phyloP scores from a whole-genome alignment of 2,329 filamentous ascomycete species.

The Aspergillus luchuensis region DNA sequence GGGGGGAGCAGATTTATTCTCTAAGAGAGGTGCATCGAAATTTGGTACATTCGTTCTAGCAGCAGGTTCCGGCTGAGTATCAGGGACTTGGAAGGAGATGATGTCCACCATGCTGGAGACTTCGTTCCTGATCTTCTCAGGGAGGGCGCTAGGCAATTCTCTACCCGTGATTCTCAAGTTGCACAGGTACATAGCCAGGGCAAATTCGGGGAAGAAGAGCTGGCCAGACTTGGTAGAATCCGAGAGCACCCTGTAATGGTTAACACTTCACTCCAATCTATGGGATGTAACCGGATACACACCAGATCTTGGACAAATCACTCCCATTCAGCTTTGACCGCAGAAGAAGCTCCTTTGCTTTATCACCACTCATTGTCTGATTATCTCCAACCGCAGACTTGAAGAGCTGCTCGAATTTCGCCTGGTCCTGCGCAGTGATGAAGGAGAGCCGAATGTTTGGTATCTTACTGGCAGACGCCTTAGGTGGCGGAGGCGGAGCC shows the following conservation, averaged over 20 bases:
- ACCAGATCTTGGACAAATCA: conserved; percentile 92
- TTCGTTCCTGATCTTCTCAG: conserved; percentile 89
- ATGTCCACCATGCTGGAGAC: conserved; percentile 99
- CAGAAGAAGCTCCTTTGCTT: conserved; percentile 84
- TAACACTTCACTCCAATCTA: conserved; percentile 4
- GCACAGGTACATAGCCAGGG: conserved; percentile 96
- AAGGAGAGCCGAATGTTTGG: conserved; percentile 94
- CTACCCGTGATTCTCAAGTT: conserved; percentile 91
- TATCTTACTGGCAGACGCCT: conserved; percentile 67
- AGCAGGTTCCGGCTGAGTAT: conserved; percentile 63
- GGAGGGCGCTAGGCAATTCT: conserved; percentile 70
- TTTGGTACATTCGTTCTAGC: conserved; percentile 68
- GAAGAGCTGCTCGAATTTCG: conserved; percentile 97
- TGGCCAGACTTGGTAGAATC: conserved; percentile 97
- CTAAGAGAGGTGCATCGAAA: conserved; percentile 61
- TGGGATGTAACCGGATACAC: conserved; percentile 31
- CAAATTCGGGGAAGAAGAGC: conserved; percentile 95
- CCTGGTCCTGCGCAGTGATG: conserved; percentile 90
- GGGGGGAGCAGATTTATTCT: conserved; percentile 54
- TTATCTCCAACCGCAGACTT: conserved; percentile 87
- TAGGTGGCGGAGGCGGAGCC: conserved; percentile 64
- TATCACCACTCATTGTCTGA: conserved; percentile 86
- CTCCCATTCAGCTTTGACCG: conserved; percentile 86
- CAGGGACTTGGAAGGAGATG: conserved; percentile 88
- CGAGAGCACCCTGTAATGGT: conserved; percentile 70